Evolutionary conservation across 2,329 filamentous ascomycete species (phyloP).

Genomic region (Aspergillus novoparasiticus): DNA sequence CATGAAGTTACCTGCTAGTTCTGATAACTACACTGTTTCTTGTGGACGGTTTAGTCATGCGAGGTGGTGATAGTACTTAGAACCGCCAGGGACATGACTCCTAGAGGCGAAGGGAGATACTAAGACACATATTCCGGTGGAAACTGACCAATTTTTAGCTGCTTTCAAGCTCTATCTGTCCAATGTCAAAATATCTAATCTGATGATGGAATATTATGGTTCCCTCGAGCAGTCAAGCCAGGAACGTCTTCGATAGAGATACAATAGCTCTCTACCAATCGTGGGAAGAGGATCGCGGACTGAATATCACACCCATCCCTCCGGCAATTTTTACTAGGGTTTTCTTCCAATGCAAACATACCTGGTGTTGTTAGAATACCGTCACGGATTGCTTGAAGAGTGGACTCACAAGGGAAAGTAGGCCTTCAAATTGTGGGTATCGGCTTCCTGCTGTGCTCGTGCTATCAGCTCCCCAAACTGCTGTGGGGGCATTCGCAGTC

Average conservation of each 20-base stretch:
- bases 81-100: background rate
- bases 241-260: background rate
- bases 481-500: constrained; percentile 42
- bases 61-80: background rate
- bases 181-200: constrained; percentile 3
- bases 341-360: constrained; percentile 49
- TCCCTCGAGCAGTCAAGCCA: background rate
- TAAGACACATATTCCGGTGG: background rate
- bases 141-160: constrained; percentile 2
- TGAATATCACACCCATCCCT: background rate
- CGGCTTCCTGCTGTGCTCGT: constrained; percentile 42
- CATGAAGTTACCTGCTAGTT: background rate
- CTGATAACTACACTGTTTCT: background rate
- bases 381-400: background rate
- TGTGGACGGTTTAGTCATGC: background rate
- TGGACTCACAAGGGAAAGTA: constrained; percentile 49
- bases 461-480: constrained; percentile 41
- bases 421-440: constrained; percentile 41
- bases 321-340: constrained; percentile 17
- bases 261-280: background rate
- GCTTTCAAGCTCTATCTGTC: background rate
- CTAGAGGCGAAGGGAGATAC: background rate
- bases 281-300: background rate
- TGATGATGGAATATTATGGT: background rate
- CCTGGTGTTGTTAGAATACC: constrained; percentile 31